Conservation (phyloP, 208 protist genomes). For the Willaertia magna region DNA sequence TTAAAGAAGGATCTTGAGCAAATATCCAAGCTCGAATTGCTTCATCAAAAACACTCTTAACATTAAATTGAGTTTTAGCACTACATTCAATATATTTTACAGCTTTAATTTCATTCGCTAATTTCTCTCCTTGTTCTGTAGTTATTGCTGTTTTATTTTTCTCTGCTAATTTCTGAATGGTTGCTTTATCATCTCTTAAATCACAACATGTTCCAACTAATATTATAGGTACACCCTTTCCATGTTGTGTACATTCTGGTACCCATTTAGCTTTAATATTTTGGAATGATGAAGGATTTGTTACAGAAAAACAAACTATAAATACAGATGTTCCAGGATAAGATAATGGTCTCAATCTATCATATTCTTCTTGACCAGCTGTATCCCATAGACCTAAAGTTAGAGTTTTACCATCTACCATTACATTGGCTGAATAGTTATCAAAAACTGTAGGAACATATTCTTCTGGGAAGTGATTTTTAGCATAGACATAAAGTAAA, state of each 20-base stretch:
- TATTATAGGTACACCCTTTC: slow-evolving; percentile 49
- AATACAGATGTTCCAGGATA: slow-evolving; percentile 62
- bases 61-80: slow-evolving; percentile 60
- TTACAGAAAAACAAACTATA: slow-evolving; percentile 53
- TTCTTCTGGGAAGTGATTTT: slow-evolving; percentile 15
- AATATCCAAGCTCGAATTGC: slow-evolving; percentile 45
- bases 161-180: slow-evolving; percentile 33
- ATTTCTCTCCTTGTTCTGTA: slow-evolving; percentile 35
- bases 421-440: slow-evolving; percentile 61
- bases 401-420: slow-evolving; percentile 39
- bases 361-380: slow-evolving; percentile 77
- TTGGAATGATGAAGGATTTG: slow-evolving; percentile 43
- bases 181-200: slow-evolving; percentile 35
- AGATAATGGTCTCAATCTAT: slow-evolving; percentile 42
- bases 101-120: slow-evolving; percentile 53
- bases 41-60: slow-evolving; percentile 66
- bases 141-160: slow-evolving; percentile 32
- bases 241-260: slow-evolving; percentile 54
- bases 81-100: slow-evolving; percentile 72
- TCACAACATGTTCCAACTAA: slow-evolving; percentile 77
- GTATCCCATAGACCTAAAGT: slow-evolving; percentile 56
- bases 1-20: no score
- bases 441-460: slow-evolving; percentile 67
- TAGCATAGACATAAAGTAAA: slow-evolving; percentile 27
- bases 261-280: slow-evolving; percentile 49